Evolutionary conservation across 495 filamentous ascomycete species (phyloP), one percentile per base, ranked within the genome.

Genomic region (Parathielavia hyrcaniae): DNA sequence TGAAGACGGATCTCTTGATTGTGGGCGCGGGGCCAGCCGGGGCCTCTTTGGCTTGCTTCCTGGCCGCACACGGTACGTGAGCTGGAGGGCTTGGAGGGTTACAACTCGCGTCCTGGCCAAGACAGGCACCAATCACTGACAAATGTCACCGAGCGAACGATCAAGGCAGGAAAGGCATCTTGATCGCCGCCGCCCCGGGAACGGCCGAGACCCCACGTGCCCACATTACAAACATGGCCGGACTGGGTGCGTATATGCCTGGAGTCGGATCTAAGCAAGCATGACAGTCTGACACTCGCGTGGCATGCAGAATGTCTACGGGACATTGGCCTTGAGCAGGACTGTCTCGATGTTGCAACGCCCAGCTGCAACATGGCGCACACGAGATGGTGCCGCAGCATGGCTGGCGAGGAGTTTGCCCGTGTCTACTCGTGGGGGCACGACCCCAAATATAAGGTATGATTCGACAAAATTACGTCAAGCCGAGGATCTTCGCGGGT

Each of bases 11-110:
- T 58, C 69, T 77, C 41, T 64, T 84, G n/a, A 78, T 84, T 23
- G 68, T 82, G 9, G 81, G 81, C 20, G 71, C 79, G 38, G 81
- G 81, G 0, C 81, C 81, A 10, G 80, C 81, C 3, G 81, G 81
- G 1, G 80, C 78, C 19, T 63, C 74, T 0, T 61, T 84, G 22
- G 81, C 80, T 26, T 79, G 77, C 55, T 83, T 83, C 54, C 75
- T 83, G 7, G 72, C 73, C 11, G 67, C 69, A 19, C 71, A 83
- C 71, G 78, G 78, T 77, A 67, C 22, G 65, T 50, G 43, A 44
- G 20, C 1, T 17, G 14, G 3, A 12, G 9, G 8, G 13, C 7
- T 6, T 13, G 5, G 16, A 19, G 43, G 47, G 40, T 1, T 50
- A 11, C 34, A 35, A 19, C 19, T 11, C 10, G 9, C 19, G 6